Evolutionary conservation across 768 basidiomycete species (phyloP).

Genomic region (Leccinum subgranulosum): DNA sequence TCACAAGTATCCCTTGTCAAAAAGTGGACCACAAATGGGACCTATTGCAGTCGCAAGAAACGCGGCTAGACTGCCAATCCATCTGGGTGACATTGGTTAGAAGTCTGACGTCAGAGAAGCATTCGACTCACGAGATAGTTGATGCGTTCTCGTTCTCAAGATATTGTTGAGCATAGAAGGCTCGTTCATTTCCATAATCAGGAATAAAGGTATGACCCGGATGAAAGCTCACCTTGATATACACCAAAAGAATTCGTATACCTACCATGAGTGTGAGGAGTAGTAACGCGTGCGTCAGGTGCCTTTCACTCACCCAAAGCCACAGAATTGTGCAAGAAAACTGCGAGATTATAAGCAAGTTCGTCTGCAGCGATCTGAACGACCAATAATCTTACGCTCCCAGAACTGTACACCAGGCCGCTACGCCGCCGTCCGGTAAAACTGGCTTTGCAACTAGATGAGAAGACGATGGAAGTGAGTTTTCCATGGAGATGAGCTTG

Average conservation of each 20-base stretch:
- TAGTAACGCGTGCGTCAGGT: background rate
- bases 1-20: conserved; percentile 30
- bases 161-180: conserved; percentile 21
- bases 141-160: conserved; percentile 22
- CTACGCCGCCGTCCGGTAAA: conserved; percentile 15
- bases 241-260: conserved; percentile 26
- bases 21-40: conserved; percentile 24
- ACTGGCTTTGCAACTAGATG: background rate
- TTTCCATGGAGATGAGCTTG: background rate
- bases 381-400: conserved; percentile 19
- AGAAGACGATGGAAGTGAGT: background rate
- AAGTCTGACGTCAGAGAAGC: too few species aligned
- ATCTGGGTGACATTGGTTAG: conserved; percentile 9
- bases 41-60: conserved; percentile 21
- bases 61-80: conserved; percentile 22
- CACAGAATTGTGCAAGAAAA: conserved; percentile 26
- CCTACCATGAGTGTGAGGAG: conserved; percentile 2
- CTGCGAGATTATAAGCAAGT: conserved; percentile 2
- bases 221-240: conserved; percentile 21
- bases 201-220: background rate
- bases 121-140: conserved; percentile 20
- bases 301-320: conserved; percentile 19
- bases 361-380: background rate
- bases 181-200: conserved; percentile 1
- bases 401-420: conserved; percentile 25